These are phyloP conservation scores for Calocybe gangraenosa DNA, from an alignment of 768 basidiomycete species.

Conservation along the genomic window DNA sequence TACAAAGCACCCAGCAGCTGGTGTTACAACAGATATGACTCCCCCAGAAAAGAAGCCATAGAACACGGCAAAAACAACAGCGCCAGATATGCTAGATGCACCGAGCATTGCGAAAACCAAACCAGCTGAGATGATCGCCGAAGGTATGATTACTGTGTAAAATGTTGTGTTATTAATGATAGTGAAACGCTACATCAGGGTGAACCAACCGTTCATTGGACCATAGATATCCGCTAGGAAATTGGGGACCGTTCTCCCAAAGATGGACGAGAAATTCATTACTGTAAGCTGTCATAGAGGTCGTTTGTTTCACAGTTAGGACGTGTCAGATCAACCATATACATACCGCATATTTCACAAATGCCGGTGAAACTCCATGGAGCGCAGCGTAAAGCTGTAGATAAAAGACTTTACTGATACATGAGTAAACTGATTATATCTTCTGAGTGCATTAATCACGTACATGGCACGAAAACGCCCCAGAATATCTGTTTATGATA, in stretches of 20 bases:
- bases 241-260: constrained; percentile 59
- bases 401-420: constrained; percentile 39
- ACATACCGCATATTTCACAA: constrained; percentile 43
- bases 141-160: constrained; percentile 44
- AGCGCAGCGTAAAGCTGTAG: constrained; percentile 43
- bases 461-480: constrained; percentile 50
- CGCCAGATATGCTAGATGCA: constrained; percentile 36
- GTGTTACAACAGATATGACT: constrained; percentile 36
- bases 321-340: neutral
- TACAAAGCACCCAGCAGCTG: constrained; percentile 33
- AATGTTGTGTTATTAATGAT: neutral
- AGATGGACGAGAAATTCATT: constrained; percentile 49
- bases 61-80: constrained; percentile 39
- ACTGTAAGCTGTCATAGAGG: constrained; percentile 37
- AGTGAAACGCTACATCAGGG: neutral
- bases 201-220: constrained; percentile 40
- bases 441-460: constrained; percentile 12
- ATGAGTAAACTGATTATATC: constrained; percentile 1
- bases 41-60: constrained; percentile 57
- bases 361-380: constrained; percentile 30
- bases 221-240: constrained; percentile 47
- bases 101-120: constrained; percentile 49
- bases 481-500: constrained; percentile 35
- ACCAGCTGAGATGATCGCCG: constrained; percentile 34
- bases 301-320: neutral